Base-by-base conservation (phyloP, 106 monocot genomes). In the Dioscorea zingiberensis region DNA sequence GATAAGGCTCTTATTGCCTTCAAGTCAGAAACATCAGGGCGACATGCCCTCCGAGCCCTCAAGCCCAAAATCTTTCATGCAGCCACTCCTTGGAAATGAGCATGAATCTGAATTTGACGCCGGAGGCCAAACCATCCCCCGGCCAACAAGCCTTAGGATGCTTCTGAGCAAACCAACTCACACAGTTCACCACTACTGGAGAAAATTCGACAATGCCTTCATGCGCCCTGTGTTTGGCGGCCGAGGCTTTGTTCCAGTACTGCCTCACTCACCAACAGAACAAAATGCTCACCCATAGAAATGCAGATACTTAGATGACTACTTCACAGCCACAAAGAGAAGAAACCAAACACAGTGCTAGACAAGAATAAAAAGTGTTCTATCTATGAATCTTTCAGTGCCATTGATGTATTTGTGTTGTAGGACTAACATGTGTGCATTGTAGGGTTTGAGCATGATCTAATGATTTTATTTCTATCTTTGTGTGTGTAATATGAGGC, bases 141-240 rank as follows among this genome's bases (percentile, higher is more conserved):
- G 81, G 14, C 95, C 87, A 13, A 55, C 81, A 24, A 88, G 91
- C 64, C 74, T 94, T 14, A 69, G 87, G 47, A 83, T 95, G 95
- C 91, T 95, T 49, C 82, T 95, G n/a, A 76, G 38, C 18, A 86
- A 82, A 64, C 88, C 91, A 26, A 67, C 69, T 21, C 82, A 79
- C 69, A 90, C 84, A 0, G 84, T 97, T 5, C 91, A 97, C 69
- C 47, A 88, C 48, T 92, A 88, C 28, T 97, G 95, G 91, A 78
- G 95, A 22, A 91, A 84, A 70, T 97, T 97, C 48, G 95, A 97
- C 19, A 53, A 91, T 66, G 79, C 81, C 38, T 60, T 76, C 65
- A 97, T 97, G 95, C 80, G 95, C 2, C 95, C 95, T 0, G 22
- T 91, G 14, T 97, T 97, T 32, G 95, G 95, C 0, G 95, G 95